Evolutionary conservation across 495 filamentous ascomycete genomes (phyloP).

Genomic region (Aspergillus avenaceus): DNA sequence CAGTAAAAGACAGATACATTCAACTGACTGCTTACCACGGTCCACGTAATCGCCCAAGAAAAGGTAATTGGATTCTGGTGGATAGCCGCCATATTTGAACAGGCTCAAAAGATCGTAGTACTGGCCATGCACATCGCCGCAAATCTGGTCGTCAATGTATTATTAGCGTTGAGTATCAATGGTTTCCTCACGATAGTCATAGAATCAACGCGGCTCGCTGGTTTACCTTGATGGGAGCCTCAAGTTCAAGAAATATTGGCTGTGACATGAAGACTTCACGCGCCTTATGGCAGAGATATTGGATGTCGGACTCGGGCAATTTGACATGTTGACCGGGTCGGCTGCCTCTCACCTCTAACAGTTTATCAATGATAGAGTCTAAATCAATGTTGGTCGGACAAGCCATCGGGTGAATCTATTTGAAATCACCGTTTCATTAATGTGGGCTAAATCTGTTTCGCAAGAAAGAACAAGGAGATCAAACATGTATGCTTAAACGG

Average conservation of each 20-base stretch:
- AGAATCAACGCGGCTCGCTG: too few species aligned
- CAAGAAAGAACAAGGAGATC: too few species aligned
- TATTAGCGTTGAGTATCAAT: too few species aligned
- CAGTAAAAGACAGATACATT: conserved; percentile 96
- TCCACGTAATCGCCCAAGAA: conserved; percentile 99
- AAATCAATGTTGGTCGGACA: conserved; percentile 99
- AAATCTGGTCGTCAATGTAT: conserved; percentile 60
- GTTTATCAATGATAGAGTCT: conserved; percentile 97
- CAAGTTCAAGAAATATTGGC: conserved; percentile 93
- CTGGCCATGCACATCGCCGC: conserved; percentile 98
- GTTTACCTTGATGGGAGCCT: conserved; percentile 96
- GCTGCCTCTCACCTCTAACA: conserved; percentile 96
- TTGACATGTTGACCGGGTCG: conserved; percentile 98
- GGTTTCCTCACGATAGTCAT: not conserved
- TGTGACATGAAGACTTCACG: conserved; percentile 99
- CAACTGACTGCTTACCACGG: conserved; percentile 97
- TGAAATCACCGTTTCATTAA: too few species aligned
- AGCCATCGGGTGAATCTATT: conserved; percentile 55
- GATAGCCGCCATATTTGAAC: conserved; percentile 98
- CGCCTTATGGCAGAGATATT: conserved; percentile 96
- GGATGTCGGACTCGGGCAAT: conserved; percentile 92
- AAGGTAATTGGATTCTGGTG: conserved; percentile 97
- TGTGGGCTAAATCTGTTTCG: too few species aligned
- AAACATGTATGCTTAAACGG: too few species aligned
- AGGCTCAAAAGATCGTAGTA: conserved; percentile 97